Evolutionary conservation across 2,329 filamentous ascomycete species (phyloP), one percentile per base, ranked within the genome.

Genomic region (Amesomyces nigricolor): DNA sequence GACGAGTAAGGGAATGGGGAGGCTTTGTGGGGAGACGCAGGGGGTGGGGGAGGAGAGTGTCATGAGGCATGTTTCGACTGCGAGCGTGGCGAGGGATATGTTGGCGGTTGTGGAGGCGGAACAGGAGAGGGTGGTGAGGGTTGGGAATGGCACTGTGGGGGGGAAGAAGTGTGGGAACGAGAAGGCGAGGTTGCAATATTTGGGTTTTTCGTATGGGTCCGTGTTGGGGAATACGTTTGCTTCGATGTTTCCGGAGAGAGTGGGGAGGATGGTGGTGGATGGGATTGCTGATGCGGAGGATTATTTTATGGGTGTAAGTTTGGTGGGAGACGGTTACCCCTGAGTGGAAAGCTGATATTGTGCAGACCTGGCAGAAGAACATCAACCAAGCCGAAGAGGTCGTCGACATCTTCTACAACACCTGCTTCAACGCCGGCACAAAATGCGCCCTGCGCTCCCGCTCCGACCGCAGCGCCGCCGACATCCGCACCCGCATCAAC

Each of bases 171-270:
- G 32, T 11, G 37, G 14, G 2, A 11, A 10, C 9, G n/a, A 56
- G 14, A 58, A 58, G 47, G 47, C 62, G 0, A 60, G 45, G 38
- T 58, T 78, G 13, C 68, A 75, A 19, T 77, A 74, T 61, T 72
- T 68, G 64, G 77, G 76, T 4, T 70, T 77, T 53, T 75, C 71
- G 6, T 79, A 79, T 50, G 78, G 78, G 1, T 74, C 76, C 0
- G 68, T 73, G 30, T 66, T 73, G 0, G 72, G 72, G 1, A 65
- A 68, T 49, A 72, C 71, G 0, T 75, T 72, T 49, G 71, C 72
- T 14, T 67, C 70, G 0, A 69, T 75, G 67, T 73, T 70, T 53
- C 72, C 71, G 6, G 65, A 68, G 16, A 58, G 69, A 2, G 65
- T 74, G 9, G 65, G 66, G 0, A 63, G 67, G n/a, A 60, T 73